phyloP scores from a whole-genome alignment of 2,329 filamentous ascomycete species.

The Aspergillus arachidicola region DNA sequence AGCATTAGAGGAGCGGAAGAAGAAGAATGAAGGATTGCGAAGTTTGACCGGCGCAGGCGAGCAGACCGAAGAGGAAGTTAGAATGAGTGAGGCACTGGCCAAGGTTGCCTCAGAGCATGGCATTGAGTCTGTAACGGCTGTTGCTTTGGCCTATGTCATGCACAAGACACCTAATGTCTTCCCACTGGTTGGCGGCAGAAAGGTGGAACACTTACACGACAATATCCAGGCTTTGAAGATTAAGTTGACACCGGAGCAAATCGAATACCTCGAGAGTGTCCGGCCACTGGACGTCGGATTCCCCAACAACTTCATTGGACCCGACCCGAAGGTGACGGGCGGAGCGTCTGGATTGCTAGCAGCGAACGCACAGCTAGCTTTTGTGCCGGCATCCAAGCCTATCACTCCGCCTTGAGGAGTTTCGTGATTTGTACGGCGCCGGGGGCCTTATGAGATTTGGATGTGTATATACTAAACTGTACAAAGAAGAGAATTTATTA shows the following conservation, averaged over 20 bases:
- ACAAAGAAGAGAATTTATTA: background rate
- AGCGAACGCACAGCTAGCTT: conserved; percentile 21
- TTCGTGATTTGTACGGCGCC: background rate
- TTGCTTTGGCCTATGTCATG: conserved; percentile 75
- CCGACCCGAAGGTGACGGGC: conserved; percentile 28
- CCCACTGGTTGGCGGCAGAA: conserved; percentile 72
- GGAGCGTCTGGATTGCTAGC: conserved; percentile 10
- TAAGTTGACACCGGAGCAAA: conserved; percentile 61
- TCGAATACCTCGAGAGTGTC: conserved; percentile 66
- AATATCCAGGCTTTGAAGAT: conserved; percentile 31
- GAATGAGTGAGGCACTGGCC: conserved; percentile 60
- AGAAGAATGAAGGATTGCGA: conserved; percentile 46
- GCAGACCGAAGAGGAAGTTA: conserved; percentile 53
- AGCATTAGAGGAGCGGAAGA: conserved; percentile 49
- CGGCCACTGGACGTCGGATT: conserved; percentile 68
- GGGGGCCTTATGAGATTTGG: background rate
- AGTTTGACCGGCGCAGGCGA: conserved; percentile 31
- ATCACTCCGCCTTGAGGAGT: conserved; percentile 12
- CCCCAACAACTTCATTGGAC: conserved; percentile 60
- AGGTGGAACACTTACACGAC: conserved; percentile 64
- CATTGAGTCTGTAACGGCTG: conserved; percentile 58
- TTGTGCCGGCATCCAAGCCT: conserved; percentile 21
- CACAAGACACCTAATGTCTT: conserved; percentile 73
- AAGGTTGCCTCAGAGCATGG: conserved; percentile 62
- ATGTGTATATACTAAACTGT: background rate